Conservation (phyloP, 2,329 filamentous ascomycete genomes). For the Ramularia collo-cygni region DNA sequence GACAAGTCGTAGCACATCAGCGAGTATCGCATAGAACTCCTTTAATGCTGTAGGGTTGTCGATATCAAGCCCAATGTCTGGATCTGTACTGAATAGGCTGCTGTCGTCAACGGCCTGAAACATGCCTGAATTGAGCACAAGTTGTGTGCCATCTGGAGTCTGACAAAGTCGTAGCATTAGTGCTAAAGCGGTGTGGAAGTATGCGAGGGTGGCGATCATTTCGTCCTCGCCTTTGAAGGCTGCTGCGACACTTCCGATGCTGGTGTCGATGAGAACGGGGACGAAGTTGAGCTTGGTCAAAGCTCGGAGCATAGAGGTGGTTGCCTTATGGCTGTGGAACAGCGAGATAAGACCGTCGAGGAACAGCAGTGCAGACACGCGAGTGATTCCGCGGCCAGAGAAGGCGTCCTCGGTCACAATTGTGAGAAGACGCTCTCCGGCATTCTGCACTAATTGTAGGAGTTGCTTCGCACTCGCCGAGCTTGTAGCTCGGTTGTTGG, state of each 20-base stretch:
- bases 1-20: slow-evolving; percentile 73
- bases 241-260: slow-evolving; percentile 66
- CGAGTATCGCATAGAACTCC: slow-evolving; percentile 77
- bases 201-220: slow-evolving; percentile 49
- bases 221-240: slow-evolving; percentile 51
- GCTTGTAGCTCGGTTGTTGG: slow-evolving; percentile 9
- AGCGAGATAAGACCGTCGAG: slow-evolving; percentile 70
- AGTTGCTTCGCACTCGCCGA: slow-evolving; percentile 23
- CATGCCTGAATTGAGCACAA: slow-evolving; percentile 82
- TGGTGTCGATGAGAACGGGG: slow-evolving; percentile 78
- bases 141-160: slow-evolving; percentile 73
- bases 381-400: slow-evolving; percentile 71
- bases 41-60: slow-evolving; percentile 63
- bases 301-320: slow-evolving; percentile 67
- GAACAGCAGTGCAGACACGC: slow-evolving; percentile 80
- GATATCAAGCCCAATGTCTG: slow-evolving; percentile 77
- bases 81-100: slow-evolving; percentile 80
- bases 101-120: slow-evolving; percentile 76
- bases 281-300: slow-evolving; percentile 86
- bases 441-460: slow-evolving; percentile 65
- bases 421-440: slow-evolving; percentile 76
- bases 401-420: slow-evolving; percentile 90
- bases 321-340: slow-evolving; percentile 59
- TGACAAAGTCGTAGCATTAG: slow-evolving; percentile 80
- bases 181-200: slow-evolving; percentile 68